Conservation (phyloP, 768 basidiomycete species). For the Lentinula aciculospora region DNA sequence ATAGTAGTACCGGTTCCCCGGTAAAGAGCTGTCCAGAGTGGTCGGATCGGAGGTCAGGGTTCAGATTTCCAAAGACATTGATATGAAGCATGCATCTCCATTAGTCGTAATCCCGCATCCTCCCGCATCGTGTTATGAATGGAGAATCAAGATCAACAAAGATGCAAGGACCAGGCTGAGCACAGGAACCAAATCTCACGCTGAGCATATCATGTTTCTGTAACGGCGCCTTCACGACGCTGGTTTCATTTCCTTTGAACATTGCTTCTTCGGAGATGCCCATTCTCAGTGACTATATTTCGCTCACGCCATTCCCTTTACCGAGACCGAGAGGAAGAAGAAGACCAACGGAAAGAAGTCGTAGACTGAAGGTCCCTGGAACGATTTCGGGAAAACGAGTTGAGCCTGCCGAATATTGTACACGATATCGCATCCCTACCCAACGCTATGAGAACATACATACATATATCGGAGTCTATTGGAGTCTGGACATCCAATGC, state of each 20-base stretch:
- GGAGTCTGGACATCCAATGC: no score
- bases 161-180: background rate
- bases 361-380: no score
- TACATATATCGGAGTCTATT: no score
- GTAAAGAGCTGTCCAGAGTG: no score
- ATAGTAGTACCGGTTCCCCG: no score
- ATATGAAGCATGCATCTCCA: no score
- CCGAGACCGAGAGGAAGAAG: background rate
- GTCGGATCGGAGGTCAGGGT: background rate
- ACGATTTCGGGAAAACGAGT: background rate
- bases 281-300: background rate
- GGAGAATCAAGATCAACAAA: background rate
- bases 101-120: no score
- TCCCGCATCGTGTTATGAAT: no score
- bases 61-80: background rate
- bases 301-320: background rate
- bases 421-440: background rate
- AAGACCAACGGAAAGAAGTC: background rate
- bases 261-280: background rate
- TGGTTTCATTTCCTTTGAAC: background rate
- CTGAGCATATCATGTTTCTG: background rate
- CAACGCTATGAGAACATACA: background rate
- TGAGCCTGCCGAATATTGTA: background rate
- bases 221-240: background rate
- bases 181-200: constrained; percentile 1